Percentiles rank a stretch among this genome's conserved stretches.
These are phyloP conservation scores for Chlorella sp. DNA, from an alignment of 139 green algal species.

Conservation along the genomic window DNA sequence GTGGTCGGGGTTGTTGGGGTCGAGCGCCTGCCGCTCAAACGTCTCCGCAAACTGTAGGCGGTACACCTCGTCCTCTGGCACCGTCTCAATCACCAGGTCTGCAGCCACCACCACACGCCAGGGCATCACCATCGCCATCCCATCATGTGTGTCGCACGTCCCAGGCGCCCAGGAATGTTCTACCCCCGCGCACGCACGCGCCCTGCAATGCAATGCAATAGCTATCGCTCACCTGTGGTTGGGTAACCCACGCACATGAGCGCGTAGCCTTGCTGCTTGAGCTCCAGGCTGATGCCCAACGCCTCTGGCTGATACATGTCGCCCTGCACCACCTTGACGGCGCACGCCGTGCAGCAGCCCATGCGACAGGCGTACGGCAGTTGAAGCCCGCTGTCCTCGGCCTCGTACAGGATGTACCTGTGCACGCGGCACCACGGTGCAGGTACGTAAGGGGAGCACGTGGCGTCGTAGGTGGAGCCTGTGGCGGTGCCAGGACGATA, in stretches of 20 bases:
- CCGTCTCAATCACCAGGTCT: conserved; percentile 68
- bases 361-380: conserved; percentile 95
- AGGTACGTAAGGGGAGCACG: too few relatives aligned
- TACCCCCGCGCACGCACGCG: too few relatives aligned
- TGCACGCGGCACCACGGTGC: too few relatives aligned
- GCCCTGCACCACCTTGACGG: conserved; percentile 64
- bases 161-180: too few relatives aligned
- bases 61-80: conserved; percentile 94
- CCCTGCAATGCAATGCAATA: neutral
- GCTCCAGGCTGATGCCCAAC: conserved; percentile 62
- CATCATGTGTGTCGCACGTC: too few relatives aligned
- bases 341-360: conserved; percentile 96
- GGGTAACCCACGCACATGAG: conserved; percentile 93
- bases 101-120: too few relatives aligned
- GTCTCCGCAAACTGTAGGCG: conserved; percentile 87
- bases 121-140: too few relatives aligned
- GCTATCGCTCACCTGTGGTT: conserved; percentile 5
- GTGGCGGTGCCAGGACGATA: too few relatives aligned
- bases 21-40: conserved; percentile 65
- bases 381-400: conserved; percentile 84
- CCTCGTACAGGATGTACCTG: conserved; percentile 92
- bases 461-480: too few relatives aligned
- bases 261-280: conserved; percentile 77
- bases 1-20: conserved; percentile 43
- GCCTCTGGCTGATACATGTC: conserved; percentile 43